Base-by-base conservation (phyloP, 148 eudicot species). In the Pharnaceum exiguum region DNA sequence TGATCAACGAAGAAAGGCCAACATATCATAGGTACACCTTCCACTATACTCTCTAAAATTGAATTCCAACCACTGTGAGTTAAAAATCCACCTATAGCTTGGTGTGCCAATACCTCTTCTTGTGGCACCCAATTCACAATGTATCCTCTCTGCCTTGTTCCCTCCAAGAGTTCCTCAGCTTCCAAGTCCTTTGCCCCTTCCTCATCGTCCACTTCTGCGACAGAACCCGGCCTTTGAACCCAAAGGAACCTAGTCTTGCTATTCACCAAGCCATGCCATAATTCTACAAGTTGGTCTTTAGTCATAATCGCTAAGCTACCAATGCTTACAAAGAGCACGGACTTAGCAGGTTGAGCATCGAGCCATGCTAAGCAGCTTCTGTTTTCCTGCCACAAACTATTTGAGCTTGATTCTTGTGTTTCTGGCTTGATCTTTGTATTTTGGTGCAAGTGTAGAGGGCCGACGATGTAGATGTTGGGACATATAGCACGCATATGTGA, bases 41-140 rank as follows among this genome's bases (percentile, higher is more conserved):
- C 33, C 0, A 12, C 46, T 3, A 69, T 52, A 37, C 60, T 69
- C 27, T 69, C 62, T 1, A 51, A 4, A 0, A 39, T 51, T 22
- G 71, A 67, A 46, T 59, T 67, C 59, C 71, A 67, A 6, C 71
- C 65, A 59, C 44, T 32, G 21, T 69, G 72, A 17, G 72, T 69
- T 17, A 69, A 12, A 35, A 69, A 61, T 4, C 61, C 65, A 27
- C 67, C 67, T 0, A 53, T 10, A 15, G 72, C 51, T 4, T 55
- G 52, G 40, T 69, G 72, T 32, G 25, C 42, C 21, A 69, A 21
- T 10, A 69, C 56, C 55, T 16, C 35, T 52, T 59, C 73, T 61
- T 69, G 73, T n/a, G 73, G 67, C 1, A 45, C 73, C 73, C 73
- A 69, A 17, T 31, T 46, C 0, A 55, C 62, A 21, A 69, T 60